Conservation (phyloP, 164 flowering plant species). For the Stephania yunnanensis region DNA sequence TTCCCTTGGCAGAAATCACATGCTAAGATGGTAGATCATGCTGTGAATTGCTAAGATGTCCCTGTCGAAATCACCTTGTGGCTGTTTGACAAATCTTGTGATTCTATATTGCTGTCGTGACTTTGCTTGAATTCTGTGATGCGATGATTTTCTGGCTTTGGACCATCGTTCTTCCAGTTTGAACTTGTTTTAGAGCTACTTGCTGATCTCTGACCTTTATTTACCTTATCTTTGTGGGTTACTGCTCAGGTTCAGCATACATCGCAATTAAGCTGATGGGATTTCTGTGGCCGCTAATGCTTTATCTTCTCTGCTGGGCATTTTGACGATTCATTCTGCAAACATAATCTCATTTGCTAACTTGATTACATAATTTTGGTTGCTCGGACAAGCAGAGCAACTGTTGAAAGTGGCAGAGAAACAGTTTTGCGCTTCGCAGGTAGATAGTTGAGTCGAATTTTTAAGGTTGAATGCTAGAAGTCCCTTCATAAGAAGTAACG, state of each 20-base stretch:
- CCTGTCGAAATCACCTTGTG: neutral
- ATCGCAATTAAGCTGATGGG: slow-evolving; percentile 23
- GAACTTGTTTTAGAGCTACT: neutral
- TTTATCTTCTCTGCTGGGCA: slow-evolving; percentile 21
- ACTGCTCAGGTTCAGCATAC: slow-evolving; percentile 18
- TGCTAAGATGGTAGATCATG: neutral
- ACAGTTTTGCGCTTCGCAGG: slow-evolving; percentile 19
- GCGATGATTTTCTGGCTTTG: neutral
- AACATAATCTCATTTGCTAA: neutral
- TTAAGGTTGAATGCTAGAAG: slow-evolving; percentile 13
- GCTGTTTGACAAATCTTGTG: neutral
- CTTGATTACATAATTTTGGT: slow-evolving; percentile 9
- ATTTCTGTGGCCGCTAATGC: slow-evolving; percentile 16
- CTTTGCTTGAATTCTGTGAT: slow-evolving; percentile 3
- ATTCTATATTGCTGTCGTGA: neutral
- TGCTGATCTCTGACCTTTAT: neutral
- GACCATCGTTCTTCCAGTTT: neutral
- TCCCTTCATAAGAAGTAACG: slow-evolving; percentile 8
- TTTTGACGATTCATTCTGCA: neutral
- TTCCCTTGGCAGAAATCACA: neutral
- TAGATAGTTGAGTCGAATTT: slow-evolving; percentile 8
- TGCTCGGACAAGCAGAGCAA: neutral
- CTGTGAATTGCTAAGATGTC: neutral
- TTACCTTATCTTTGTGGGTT: neutral
- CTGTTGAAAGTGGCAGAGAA: neutral